Base-by-base conservation (phyloP, 2,329 filamentous ascomycete genomes). In the Polytolypa hystricis region DNA sequence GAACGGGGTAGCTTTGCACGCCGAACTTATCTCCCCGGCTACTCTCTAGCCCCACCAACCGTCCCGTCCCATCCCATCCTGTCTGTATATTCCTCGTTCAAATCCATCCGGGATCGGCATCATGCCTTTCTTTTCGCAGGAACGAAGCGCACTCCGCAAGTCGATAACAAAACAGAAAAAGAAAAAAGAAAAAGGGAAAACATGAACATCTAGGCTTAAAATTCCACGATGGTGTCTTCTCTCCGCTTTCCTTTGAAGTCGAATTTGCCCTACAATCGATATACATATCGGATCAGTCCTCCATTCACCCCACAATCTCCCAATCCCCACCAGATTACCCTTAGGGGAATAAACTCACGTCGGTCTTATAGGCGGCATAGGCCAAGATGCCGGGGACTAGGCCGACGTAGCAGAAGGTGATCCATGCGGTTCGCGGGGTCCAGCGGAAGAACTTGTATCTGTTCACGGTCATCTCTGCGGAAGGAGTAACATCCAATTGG, bases 391-490 rank as follows among this genome's bases (percentile, higher is more conserved):
- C 61, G 5, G 91, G 91, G 29, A 95, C 73, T 37, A 79, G 66
- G 21, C 78, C 66, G 40, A 81, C 73, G 62, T 89, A 95, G 46
- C 80, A 69, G 56, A 95, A 76, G 4, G 80, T 79, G 53, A 95
- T 62, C 66, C 75, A 77, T 19, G 84, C 85, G 30, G 85, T 93
- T 54, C 82, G 73, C 35, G 77, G 74, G 23, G 82, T 96, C 84
- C 85, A 96, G 62, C 85, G 76, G 74, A 96, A 98, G 74, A 84
- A 94, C 66, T 85, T 85, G 74, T 87, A 81, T 48, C 91, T 81
- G 69, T 84, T 39, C n/a, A 30, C 25, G 14, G 33, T 33, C 14
- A 37, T 17, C 4, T 37, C 38, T 40, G 18, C 5, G 16, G n/a
- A n/a, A 20, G n/a, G 15, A 14, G 18, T 5, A 9, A 12, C 29